Percentiles rank a stretch among this genome's conserved stretches.
Evolutionary conservation across 805 yeast genomes (phyloP).

Genomic region (Candida michaelii): DNA sequence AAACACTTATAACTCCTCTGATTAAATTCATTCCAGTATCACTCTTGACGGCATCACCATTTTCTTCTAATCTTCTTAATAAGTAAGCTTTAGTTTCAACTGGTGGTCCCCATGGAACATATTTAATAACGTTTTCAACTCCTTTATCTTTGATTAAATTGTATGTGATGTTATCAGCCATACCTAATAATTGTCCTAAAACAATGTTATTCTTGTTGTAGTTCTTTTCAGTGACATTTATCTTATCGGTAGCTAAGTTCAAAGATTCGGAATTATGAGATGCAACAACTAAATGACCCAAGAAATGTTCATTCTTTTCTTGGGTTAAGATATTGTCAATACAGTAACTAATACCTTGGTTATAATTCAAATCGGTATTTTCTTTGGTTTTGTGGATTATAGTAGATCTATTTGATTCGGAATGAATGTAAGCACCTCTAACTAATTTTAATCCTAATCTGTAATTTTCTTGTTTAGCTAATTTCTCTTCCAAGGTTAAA

Average conservation of each 20-base stretch:
- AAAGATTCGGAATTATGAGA: conserved; percentile 86
- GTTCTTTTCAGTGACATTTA: conserved; percentile 21
- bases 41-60: conserved; percentile 88
- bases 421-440: conserved; percentile 93
- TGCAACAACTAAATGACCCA: conserved; percentile 85
- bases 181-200: conserved; percentile 88
- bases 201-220: conserved; percentile 59
- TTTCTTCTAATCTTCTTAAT: conserved; percentile 88
- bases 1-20: conserved; percentile 44
- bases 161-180: conserved; percentile 88
- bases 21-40: conserved; percentile 79
- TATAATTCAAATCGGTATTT: conserved; percentile 78
- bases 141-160: conserved; percentile 65
- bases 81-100: conserved; percentile 88
- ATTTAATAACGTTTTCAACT: conserved; percentile 79
- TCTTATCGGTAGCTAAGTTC: conserved; percentile 60
- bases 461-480: conserved; percentile 63
- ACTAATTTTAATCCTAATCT: conserved; percentile 85
- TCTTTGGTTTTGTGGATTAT: conserved; percentile 75
- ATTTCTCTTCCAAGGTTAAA: conserved; percentile 58
- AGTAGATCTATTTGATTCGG: conserved; percentile 67
- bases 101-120: conserved; percentile 98
- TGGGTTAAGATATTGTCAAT: conserved; percentile 56
- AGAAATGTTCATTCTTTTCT: conserved; percentile 43
- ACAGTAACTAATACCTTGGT: conserved; percentile 63